Evolutionary conservation across 371 early-diverging fungal species (phyloP).

Genomic region (Capniomyces stellatus): DNA sequence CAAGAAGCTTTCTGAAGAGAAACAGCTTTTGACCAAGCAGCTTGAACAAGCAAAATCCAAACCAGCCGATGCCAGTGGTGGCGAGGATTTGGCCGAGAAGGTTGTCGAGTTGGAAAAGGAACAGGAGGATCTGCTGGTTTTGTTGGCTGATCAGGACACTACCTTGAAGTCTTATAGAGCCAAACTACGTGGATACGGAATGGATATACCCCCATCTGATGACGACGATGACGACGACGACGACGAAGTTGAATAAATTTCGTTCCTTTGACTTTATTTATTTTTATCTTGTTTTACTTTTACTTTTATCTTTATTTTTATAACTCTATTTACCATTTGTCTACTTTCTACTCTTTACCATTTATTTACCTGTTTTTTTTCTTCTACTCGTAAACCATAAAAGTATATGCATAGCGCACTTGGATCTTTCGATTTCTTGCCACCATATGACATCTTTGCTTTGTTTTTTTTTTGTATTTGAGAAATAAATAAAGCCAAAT

Average conservation of each 20-base stretch:
- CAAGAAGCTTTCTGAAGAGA: background rate
- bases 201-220: conserved; percentile 30
- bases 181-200: conserved; percentile 37
- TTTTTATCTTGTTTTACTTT: too few species aligned
- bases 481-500: too few species aligned
- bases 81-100: conserved; percentile 22
- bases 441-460: too few species aligned
- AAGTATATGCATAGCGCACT: too few species aligned
- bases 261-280: background rate
- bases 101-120: conserved; percentile 46
- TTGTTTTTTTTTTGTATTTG: too few species aligned
- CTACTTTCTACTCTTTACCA: too few species aligned
- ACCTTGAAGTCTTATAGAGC: conserved; percentile 37
- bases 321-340: too few species aligned
- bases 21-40: conserved; percentile 2
- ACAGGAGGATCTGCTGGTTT: conserved; percentile 79
- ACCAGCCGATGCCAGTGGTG: conserved; percentile 15
- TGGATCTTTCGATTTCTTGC: too few species aligned
- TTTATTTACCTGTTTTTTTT: too few species aligned
- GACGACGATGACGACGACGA: conserved; percentile 39
- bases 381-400: too few species aligned
- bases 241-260: conserved; percentile 6
- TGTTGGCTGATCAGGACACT: conserved; percentile 63
- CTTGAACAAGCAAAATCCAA: conserved; percentile 7
- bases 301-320: too few species aligned